Conservation (phyloP, 768 basidiomycete genomes). For the Mycena polygramma region DNA sequence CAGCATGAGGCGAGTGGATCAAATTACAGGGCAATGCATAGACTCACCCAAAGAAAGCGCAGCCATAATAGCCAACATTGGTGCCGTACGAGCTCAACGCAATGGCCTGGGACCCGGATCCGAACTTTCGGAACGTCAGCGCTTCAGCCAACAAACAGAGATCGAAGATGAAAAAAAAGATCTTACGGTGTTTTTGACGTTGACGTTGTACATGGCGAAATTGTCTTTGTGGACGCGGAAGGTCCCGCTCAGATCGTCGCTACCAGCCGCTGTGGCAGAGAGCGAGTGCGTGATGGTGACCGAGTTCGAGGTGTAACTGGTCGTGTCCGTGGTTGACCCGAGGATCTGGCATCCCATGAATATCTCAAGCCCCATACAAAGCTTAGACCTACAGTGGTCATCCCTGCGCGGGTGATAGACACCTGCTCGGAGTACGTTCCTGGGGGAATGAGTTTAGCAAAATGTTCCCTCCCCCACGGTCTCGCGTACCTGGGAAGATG, state of each 20-base stretch:
- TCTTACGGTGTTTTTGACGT: conserved; percentile 47
- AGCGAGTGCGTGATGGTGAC: conserved; percentile 46
- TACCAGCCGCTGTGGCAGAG: conserved; percentile 45
- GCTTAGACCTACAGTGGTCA: conserved; percentile 29
- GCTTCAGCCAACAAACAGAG: not conserved
- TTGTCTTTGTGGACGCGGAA: conserved; percentile 48
- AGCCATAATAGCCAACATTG: conserved; percentile 44
- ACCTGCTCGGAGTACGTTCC: conserved; percentile 43
- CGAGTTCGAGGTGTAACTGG: conserved; percentile 45
- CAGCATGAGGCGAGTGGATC: not conserved
- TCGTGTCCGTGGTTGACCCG: conserved; percentile 45
- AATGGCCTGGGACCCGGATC: conserved; percentile 43
- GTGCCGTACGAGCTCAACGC: conserved; percentile 46
- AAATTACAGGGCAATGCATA: not conserved
- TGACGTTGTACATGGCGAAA: conserved; percentile 49
- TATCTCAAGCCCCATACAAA: not conserved
- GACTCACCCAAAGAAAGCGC: conserved; percentile 39
- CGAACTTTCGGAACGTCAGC: conserved; percentile 34
- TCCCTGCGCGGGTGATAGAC: conserved; percentile 36
- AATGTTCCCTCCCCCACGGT: too few relatives aligned
- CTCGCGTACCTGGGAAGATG: conserved; percentile 37
- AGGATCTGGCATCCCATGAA: conserved; percentile 17
- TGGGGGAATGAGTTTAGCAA: not conserved
- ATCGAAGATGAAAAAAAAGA: not conserved
- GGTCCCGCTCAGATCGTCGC: conserved; percentile 47